Base-by-base conservation (phyloP, 1,139 yeast genomes). In the Ogataea hybrid region DNA sequence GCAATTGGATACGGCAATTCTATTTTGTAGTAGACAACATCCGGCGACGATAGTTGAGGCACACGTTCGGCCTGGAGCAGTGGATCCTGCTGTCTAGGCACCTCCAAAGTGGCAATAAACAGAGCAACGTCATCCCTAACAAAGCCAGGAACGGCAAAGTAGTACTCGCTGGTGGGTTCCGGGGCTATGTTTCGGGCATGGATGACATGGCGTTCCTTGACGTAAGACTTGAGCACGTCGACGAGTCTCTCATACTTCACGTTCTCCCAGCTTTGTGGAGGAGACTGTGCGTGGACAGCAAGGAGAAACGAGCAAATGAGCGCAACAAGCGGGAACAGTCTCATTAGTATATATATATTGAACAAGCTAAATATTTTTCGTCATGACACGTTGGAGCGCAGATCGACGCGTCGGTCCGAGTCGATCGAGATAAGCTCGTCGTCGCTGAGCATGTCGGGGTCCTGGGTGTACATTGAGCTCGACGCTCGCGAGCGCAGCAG, bases 141-240 rank as follows among this genome's bases (percentile, higher is more conserved):
- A 11, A 65, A 70, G 32, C 60, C 69, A 54, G 72, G 81, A 37
- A 68, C 60, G 28, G 79, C 73, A 32, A 81, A 72, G 47, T 64
- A 73, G 64, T 88, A 89, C 44, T 69, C 76, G 29, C 63, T 57
- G 47, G 69, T 71, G 5, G 95, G 84, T 39, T 65, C 64, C 6
- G 64, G 47, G 30, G 75, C 88, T 32, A 73, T 65, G 66, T 90
- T 92, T 54, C 68, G 76, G 42, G 81, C 71, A 38, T 70, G 74
- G 39, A 89, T 57, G 27, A 74, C 63, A 41, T 75, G 67, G 11
- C 77, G 68, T 59, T 86, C 95, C 52, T 77, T 79, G 41, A 81
- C 73, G 59, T 83, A 90, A 6, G 90, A 68, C 52, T 77, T 78
- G 25, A 77, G 61, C 42, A 89, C 70, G 57, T 89, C 96, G 32